These are phyloP conservation scores for Fusarium sp. DNA, from an alignment of 2,329 filamentous ascomycete species.

Conservation along the genomic window DNA sequence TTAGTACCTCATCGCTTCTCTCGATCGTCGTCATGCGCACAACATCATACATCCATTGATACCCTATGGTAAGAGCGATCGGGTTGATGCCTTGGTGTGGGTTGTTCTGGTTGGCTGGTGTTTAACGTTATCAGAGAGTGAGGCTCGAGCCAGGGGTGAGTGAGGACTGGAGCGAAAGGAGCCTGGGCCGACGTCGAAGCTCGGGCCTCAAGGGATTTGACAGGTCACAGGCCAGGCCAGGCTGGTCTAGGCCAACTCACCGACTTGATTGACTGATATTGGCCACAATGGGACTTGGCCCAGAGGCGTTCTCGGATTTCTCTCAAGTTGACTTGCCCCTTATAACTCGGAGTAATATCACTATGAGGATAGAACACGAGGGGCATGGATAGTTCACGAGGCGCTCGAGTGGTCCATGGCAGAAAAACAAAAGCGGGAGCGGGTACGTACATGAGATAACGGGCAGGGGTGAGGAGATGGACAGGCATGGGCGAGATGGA, in stretches of 20 bases:
- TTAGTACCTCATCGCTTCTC: not conserved
- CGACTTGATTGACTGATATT: constrained; percentile 3
- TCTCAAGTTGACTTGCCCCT: not conserved
- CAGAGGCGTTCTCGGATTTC: not conserved
- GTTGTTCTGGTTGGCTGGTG: not conserved
- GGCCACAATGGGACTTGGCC: not conserved
- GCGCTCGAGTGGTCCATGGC: not conserved
- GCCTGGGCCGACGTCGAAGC: constrained; percentile 21
- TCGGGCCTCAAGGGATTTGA: constrained; percentile 16
- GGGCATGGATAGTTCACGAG: not conserved
- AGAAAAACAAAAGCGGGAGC: constrained; percentile 19
- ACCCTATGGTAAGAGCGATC: not conserved
- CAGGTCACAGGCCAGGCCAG: constrained; percentile 4
- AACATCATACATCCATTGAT: not conserved
- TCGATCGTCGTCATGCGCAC: not conserved
- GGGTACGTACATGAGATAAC: constrained; percentile 30
- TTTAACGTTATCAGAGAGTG: not conserved
- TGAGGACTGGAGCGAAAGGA: not conserved
- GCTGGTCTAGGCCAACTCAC: not conserved
- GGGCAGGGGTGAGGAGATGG: constrained; percentile 25
- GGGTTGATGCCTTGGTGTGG: not conserved
- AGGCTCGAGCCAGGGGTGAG: constrained; percentile 4
- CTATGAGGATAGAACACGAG: constrained; percentile 3
- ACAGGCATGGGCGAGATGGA: constrained; percentile 3
- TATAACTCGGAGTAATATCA: not conserved